A percentile compares a stretch with the other conserved stretches of the same genome.
Evolutionary conservation across 805 yeast species (phyloP).

Genomic region (Pichia paraexigua): DNA sequence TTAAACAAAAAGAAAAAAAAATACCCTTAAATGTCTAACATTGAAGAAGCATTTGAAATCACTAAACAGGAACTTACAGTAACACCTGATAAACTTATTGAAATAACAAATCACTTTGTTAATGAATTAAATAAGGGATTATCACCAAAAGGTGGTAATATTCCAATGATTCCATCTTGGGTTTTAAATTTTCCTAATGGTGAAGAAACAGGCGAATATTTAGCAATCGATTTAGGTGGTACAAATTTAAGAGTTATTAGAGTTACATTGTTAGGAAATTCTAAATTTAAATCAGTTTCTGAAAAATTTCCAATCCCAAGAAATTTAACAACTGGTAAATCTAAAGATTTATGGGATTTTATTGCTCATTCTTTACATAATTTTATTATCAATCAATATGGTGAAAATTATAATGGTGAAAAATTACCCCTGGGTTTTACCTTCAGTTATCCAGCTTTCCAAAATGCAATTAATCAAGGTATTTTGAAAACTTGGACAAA

Average conservation of each 20-base stretch:
- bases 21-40: not conserved
- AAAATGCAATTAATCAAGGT: constrained; percentile 77
- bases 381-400: constrained; percentile 51
- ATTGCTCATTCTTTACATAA: constrained; percentile 73
- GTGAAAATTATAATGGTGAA: constrained; percentile 51
- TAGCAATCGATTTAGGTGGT: constrained; percentile 96
- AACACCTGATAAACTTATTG: constrained; percentile 47
- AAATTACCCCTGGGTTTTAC: constrained; percentile 87
- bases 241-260: constrained; percentile 91
- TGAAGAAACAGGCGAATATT: constrained; percentile 76
- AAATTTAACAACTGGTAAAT: constrained; percentile 65
- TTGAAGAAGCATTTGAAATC: constrained; percentile 32
- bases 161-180: constrained; percentile 98
- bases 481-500: constrained; percentile 93
- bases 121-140: constrained; percentile 77
- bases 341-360: constrained; percentile 76
- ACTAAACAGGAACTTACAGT: constrained; percentile 60
- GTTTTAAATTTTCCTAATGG: constrained; percentile 93
- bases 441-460: constrained; percentile 85
- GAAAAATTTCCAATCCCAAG: constrained; percentile 78
- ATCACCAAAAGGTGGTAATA: constrained; percentile 67
- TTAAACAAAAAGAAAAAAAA: too few relatives aligned
- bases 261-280: constrained; percentile 75
- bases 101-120: constrained; percentile 69
- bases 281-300: constrained; percentile 79